These are phyloP conservation scores for Pisolithus orientalis DNA, from an alignment of 768 basidiomycete species.

Conservation along the genomic window DNA sequence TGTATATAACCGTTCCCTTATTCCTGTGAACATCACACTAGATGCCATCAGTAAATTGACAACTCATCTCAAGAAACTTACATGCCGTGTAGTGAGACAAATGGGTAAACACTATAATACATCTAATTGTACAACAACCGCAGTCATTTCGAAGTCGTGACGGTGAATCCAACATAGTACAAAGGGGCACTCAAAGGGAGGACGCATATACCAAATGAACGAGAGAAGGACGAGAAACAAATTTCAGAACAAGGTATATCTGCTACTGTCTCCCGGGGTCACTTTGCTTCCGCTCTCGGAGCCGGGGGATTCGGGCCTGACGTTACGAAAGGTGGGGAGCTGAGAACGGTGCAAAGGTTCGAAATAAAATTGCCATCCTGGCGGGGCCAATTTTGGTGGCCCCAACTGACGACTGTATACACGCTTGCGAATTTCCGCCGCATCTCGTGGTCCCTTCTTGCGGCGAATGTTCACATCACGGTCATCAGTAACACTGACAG, in stretches of 20 bases:
- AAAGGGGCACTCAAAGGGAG: constrained; percentile 23
- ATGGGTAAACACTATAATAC: constrained; percentile 21
- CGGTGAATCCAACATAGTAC: constrained; percentile 25
- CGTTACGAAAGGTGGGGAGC: constrained; percentile 48
- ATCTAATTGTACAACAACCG: constrained; percentile 36
- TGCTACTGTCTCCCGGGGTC: constrained; percentile 41
- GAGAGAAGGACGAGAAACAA: constrained; percentile 9
- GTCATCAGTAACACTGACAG: constrained; percentile 53
- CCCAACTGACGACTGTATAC: constrained; percentile 41
- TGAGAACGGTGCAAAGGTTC: constrained; percentile 80
- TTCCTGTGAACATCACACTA: no score
- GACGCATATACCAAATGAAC: constrained; percentile 13
- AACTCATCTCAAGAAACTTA: no score
- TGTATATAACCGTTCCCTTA: no score
- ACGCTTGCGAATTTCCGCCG: constrained; percentile 41
- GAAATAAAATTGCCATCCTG: constrained; percentile 95
- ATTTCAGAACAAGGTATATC: constrained; percentile 31
- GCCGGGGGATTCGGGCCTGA: constrained; percentile 57
- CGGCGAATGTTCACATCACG: constrained; percentile 70
- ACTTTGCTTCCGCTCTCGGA: constrained; percentile 69
- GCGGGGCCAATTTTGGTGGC: constrained; percentile 90
- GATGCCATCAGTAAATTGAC: no score
- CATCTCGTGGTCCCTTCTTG: constrained; percentile 43
- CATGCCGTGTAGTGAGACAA: not conserved
- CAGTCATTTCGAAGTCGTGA: constrained; percentile 6